Evolutionary conservation across 768 basidiomycete species (phyloP).

Genomic region (Chiua virens): DNA sequence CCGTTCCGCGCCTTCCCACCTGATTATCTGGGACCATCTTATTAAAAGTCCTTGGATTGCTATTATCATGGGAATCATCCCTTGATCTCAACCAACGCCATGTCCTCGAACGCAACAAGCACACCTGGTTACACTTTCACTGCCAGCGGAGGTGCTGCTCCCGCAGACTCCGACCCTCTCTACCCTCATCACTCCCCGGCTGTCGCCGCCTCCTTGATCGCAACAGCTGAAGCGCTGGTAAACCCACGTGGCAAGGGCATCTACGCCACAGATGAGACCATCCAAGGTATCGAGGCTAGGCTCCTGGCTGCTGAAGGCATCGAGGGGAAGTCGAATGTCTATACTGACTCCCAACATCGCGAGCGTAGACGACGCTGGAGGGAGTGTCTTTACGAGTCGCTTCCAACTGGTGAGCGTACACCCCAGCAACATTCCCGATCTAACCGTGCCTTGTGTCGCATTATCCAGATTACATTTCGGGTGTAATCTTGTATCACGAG

Average conservation of each 20-base stretch:
- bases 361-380: slow-evolving; percentile 45
- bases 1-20: background rate
- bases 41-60: background rate
- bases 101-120: slow-evolving; percentile 19
- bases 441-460: background rate
- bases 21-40: background rate
- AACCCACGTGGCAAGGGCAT: slow-evolving; percentile 50
- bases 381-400: slow-evolving; percentile 42
- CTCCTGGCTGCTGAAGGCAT: slow-evolving; percentile 37
- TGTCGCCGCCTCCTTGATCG: slow-evolving; percentile 44
- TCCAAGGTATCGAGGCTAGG: slow-evolving; percentile 41
- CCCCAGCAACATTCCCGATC: background rate
- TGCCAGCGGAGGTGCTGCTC: slow-evolving; percentile 5
- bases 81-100: slow-evolving; percentile 8
- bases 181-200: slow-evolving; percentile 41
- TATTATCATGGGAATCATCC: background rate
- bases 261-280: slow-evolving; percentile 54
- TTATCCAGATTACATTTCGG: slow-evolving; percentile 45
- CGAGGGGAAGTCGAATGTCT: slow-evolving; percentile 20
- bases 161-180: slow-evolving; percentile 7
- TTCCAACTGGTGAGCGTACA: slow-evolving; percentile 37
- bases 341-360: slow-evolving; percentile 37
- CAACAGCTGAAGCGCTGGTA: slow-evolving; percentile 45
- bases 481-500: slow-evolving; percentile 51
- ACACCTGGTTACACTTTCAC: slow-evolving; percentile 36